These are phyloP conservation scores for Trametes cingulata DNA, from an alignment of 768 basidiomycete species.

Conservation along the genomic window DNA sequence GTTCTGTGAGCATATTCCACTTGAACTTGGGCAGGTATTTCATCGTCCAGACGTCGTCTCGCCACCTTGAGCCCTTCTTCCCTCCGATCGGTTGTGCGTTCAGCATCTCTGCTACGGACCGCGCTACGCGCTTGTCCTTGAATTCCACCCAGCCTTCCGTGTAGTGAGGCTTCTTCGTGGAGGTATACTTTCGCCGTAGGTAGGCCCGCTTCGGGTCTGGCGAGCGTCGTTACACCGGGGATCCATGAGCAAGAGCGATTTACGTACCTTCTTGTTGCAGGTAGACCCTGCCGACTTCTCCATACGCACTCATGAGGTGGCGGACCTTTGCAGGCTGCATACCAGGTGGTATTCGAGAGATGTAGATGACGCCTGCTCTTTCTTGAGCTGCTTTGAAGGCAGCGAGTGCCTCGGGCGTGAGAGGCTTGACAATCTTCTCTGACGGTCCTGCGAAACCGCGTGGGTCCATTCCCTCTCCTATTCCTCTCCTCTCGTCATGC, in stretches of 20 bases:
- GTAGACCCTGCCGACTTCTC: constrained; percentile 90
- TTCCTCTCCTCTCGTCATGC: constrained; percentile 21
- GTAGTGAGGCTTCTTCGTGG: constrained; percentile 84
- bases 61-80: constrained; percentile 86
- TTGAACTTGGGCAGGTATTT: constrained; percentile 97
- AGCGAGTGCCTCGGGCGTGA: constrained; percentile 74
- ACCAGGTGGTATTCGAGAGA: constrained; percentile 94
- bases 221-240: background rate
- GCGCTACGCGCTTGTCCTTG: constrained; percentile 88
- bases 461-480: constrained; percentile 54
- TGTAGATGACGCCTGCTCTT: constrained; percentile 85
- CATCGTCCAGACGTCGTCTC: constrained; percentile 99
- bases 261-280: constrained; percentile 85
- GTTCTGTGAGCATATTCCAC: constrained; percentile 98
- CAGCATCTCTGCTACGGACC: constrained; percentile 90
- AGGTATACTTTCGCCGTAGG: constrained; percentile 74
- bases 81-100: constrained; percentile 96
- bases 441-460: constrained; percentile 59
- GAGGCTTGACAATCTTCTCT: constrained; percentile 66
- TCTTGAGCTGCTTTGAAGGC: constrained; percentile 74
- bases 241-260: background rate
- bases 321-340: constrained; percentile 97
- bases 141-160: constrained; percentile 99
- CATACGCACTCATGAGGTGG: constrained; percentile 87
- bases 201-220: constrained; percentile 87